phyloP scores from a whole-genome alignment of 2,329 filamentous ascomycete species.

The Colletotrichum scovillei region DNA sequence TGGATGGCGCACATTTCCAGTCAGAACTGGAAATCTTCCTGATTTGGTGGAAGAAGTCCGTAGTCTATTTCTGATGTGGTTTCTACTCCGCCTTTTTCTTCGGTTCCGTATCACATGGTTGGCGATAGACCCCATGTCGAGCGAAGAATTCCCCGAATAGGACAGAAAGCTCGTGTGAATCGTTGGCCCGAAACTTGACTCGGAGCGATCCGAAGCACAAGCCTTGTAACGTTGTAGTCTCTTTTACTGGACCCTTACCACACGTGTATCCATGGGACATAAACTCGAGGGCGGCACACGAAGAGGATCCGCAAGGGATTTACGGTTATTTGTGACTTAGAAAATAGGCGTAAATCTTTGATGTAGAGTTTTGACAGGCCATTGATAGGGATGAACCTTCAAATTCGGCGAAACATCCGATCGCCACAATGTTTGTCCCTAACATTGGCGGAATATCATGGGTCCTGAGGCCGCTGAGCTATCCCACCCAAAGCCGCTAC shows the following conservation, averaged over 20 bases:
- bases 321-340: neutral
- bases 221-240: neutral
- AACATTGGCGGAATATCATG: no score
- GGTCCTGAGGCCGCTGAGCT: neutral
- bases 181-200: no score
- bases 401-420: neutral
- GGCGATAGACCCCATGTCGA: neutral
- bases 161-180: neutral
- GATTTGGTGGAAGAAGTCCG: neutral
- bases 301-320: neutral
- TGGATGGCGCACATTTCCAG: neutral
- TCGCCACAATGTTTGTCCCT: no score
- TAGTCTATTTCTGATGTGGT: neutral
- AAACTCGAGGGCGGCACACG: no score
- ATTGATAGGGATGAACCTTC: neutral
- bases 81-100: neutral
- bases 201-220: neutral
- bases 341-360: accelerated
- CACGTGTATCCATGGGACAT: no score
- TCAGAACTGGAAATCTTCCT: neutral
- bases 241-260: no score
- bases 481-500: neutral
- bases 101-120: neutral
- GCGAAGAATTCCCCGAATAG: neutral
- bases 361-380: neutral